Conservation (phyloP, 768 basidiomycete genomes). For the Mycena filopes region DNA sequence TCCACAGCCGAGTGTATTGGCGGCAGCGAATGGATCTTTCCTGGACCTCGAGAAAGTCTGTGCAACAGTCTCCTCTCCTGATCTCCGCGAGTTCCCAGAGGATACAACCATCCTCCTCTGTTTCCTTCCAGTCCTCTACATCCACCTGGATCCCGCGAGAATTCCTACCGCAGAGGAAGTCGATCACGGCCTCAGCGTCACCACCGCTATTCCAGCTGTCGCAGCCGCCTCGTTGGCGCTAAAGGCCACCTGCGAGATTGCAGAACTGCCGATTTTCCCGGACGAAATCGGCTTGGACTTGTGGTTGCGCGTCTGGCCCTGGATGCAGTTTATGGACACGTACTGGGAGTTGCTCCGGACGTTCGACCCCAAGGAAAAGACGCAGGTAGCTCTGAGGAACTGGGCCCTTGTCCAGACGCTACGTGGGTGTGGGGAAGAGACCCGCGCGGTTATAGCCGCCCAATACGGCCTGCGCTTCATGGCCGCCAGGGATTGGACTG, state of each 20-base stretch:
- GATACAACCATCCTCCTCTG: not conserved
- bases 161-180: not conserved
- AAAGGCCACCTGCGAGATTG: not conserved
- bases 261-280: not conserved
- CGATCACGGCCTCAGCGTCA: not conserved
- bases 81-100: not conserved
- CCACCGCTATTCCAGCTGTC: not conserved
- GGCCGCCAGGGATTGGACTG: not conserved
- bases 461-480: not conserved
- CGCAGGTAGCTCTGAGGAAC: not conserved
- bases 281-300: not conserved
- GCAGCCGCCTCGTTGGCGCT: not conserved
- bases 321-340: not conserved
- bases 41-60: not conserved
- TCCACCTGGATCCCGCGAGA: not conserved
- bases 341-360: not conserved
- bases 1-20: not conserved
- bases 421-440: not conserved
- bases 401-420: not conserved
- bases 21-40: constrained; percentile 7
- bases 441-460: not conserved
- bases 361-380: not conserved
- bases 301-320: constrained; percentile 8
- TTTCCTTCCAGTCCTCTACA: constrained; percentile 1
- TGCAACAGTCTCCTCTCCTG: not conserved